phyloP scores from a whole-genome alignment of 1,284 basidiomycete genomes.

The Leccinum pachyderme region DNA sequence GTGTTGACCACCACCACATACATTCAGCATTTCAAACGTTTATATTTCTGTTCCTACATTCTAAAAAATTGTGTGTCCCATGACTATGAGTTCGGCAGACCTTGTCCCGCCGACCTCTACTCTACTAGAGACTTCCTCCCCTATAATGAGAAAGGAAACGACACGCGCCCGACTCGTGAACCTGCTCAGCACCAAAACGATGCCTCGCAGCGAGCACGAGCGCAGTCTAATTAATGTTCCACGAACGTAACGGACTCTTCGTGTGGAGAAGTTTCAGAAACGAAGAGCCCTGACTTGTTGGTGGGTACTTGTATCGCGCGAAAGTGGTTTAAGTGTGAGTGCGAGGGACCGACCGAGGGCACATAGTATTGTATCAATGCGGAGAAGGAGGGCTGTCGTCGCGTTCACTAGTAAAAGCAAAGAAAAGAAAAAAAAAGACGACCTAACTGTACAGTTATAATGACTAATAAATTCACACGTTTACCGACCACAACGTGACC shows the following conservation, averaged over 20 bases:
- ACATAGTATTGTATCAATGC: too few species aligned
- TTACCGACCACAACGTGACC: too few species aligned
- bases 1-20: neutral
- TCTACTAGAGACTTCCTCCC: conserved; percentile 45
- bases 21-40: conserved; percentile 12
- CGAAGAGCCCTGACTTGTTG: conserved; percentile 54
- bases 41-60: neutral
- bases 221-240: conserved; percentile 43
- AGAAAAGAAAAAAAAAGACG: neutral
- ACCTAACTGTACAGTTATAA: conserved; percentile 15
- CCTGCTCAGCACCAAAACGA: conserved; percentile 50
- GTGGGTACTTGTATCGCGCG: conserved; percentile 34
- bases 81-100: conserved; percentile 52
- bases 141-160: conserved; percentile 16
- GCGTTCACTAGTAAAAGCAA: neutral
- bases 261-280: conserved; percentile 27
- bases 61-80: conserved; percentile 48
- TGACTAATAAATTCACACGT: conserved; percentile 25
- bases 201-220: conserved; percentile 37
- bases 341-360: too few species aligned
- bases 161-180: conserved; percentile 35
- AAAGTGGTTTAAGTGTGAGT: neutral
- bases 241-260: conserved; percentile 57
- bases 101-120: conserved; percentile 45
- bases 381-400: too few species aligned